Base-by-base conservation (phyloP, 768 basidiomycete species). In the Mycena vitilis region DNA sequence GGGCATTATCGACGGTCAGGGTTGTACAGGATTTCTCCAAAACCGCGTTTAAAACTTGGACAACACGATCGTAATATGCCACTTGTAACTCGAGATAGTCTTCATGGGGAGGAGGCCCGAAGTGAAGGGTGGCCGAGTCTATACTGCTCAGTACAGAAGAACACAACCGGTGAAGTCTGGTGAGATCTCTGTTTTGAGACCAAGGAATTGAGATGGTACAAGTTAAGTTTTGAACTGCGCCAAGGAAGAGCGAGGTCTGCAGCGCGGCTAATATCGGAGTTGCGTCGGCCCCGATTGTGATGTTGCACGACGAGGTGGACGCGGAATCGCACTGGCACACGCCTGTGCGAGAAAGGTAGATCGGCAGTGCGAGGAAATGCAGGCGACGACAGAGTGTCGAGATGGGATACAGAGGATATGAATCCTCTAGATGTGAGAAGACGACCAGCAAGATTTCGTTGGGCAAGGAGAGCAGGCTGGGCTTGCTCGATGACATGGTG, bases 381-480 rank as follows among this genome's bases (percentile, higher is more conserved):
- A 72, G 57, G 47, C 71, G 71, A 10, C 67, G 66, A 37, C 67
- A 72, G 13, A 69, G 45, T 8, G 67, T 69, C 4, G 71, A 72
- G 18, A 72, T 67, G 1, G 55, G 60, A 38, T 59, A 69, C 4
- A 72, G 60, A 2, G 67, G 71, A 23, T 55, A 66, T 0, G 71
- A 67, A 16, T 69, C 64, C 2, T 48, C 44, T 5, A 69, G 49
- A 34, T 72, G 61, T 40, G 38, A 34, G 58, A 69, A 72, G 44
- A 72, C 57, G 30, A 66, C 52, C 1, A 72, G 60, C 0, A 72
- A 52, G 8, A 72, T 22, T 73, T 76, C 56, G 78, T 80, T 38
- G 74, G 80, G 71, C 75, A 80, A 15, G 55, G 71, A 60, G 54
- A 72, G 71, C 54, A 64, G 30, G 25, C 4, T 40, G 38, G 16